Evolutionary conservation across 2,329 filamentous ascomycete genomes (phyloP).

Genomic region (Ophiostoma sp.): DNA sequence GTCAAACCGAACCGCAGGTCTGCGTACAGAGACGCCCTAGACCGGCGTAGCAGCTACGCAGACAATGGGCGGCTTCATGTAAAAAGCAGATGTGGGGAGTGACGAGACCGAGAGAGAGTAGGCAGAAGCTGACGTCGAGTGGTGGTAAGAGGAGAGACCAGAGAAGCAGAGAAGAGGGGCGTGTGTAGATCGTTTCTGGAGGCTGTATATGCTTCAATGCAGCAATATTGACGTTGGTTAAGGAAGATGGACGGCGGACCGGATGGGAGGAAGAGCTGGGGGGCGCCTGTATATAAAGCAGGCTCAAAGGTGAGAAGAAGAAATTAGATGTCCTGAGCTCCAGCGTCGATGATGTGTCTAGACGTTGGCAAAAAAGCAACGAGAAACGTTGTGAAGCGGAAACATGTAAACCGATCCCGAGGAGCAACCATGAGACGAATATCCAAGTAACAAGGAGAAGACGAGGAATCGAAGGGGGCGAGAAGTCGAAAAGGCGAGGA

Average conservation of each 20-base stretch:
- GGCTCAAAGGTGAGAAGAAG: neutral
- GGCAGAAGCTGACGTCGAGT: neutral
- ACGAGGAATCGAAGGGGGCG: neutral
- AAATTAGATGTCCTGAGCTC: neutral
- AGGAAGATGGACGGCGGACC: conserved; percentile 10
- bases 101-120: neutral
- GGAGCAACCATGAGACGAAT: conserved; percentile 19
- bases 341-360: neutral
- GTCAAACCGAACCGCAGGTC: conserved; percentile 37
- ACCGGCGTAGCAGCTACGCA: conserved; percentile 22
- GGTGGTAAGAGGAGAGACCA: neutral
- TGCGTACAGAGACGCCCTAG: conserved; percentile 23
- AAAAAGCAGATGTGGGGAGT: conserved; percentile 21
- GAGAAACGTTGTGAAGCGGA: conserved; percentile 5
- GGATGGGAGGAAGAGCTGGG: conserved; percentile 17
- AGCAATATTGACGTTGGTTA: conserved; percentile 13
- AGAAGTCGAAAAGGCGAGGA: neutral
- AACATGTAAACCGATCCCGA: neutral
- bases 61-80: conserved; percentile 36
- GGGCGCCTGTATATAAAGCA: conserved; percentile 10
- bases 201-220: conserved; percentile 25
- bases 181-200: conserved; percentile 21
- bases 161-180: neutral
- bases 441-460: conserved; percentile 7
- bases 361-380: neutral